Conservation (phyloP, 2,329 filamentous ascomycete species). For the Monilinia vaccinii-corymbosi region DNA sequence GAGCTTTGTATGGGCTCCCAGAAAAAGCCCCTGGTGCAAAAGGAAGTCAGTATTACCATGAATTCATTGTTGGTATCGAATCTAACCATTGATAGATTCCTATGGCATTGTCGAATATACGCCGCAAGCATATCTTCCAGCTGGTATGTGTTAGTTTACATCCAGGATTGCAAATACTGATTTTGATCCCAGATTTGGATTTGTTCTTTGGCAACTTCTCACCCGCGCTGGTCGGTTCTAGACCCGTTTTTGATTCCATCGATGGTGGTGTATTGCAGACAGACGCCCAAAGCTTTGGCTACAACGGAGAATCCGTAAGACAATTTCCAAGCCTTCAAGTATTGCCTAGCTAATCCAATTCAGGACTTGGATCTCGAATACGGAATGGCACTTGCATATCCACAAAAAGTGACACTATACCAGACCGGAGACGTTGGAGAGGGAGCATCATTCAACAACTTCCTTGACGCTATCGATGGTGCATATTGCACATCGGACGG, state of each 20-base stretch:
- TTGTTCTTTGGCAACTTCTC: constrained; percentile 38
- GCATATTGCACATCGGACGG: constrained; percentile 32
- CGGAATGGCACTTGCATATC: constrained; percentile 43
- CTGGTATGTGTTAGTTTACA: constrained; percentile 19
- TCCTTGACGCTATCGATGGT: constrained; percentile 34
- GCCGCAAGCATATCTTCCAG: constrained; percentile 41
- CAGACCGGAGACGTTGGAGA: constrained; percentile 28
- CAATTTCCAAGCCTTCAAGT: background rate
- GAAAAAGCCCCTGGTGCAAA: constrained; percentile 26
- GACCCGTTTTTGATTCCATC: constrained; percentile 38
- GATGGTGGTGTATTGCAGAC: constrained; percentile 39
- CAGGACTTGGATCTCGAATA: constrained; percentile 44
- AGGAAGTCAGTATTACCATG: constrained; percentile 9
- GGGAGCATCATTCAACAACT: constrained; percentile 15
- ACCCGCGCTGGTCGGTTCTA: constrained; percentile 34
- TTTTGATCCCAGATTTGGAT: constrained; percentile 32
- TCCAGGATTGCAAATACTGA: background rate
- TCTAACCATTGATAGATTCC: constrained; percentile 28
- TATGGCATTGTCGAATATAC: constrained; percentile 41
- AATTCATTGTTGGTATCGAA: background rate
- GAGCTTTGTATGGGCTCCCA: constrained; percentile 40
- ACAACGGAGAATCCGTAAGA: constrained; percentile 38
- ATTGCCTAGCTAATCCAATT: background rate
- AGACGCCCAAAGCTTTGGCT: constrained; percentile 29
- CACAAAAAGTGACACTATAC: constrained; percentile 36